phyloP scores from a whole-genome alignment of 495 filamentous ascomycete species.

The Penicillium samsonianum region DNA sequence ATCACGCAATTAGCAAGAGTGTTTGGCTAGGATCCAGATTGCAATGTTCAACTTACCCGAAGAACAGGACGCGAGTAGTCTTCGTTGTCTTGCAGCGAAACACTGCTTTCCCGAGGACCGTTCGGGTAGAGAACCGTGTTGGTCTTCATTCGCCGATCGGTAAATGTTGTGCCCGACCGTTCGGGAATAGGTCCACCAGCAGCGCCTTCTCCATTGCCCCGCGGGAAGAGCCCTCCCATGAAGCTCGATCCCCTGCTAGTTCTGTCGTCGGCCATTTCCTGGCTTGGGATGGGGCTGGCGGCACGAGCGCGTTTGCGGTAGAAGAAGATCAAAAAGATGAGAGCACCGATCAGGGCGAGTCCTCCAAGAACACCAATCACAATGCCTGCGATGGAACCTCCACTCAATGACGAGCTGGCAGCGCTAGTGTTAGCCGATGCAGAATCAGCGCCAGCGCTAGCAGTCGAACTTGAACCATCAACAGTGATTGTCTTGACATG shows the following conservation, averaged over 20 bases:
- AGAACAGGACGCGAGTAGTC: conserved; percentile 60
- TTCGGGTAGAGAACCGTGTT: conserved; percentile 47
- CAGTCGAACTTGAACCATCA: conserved; percentile 40
- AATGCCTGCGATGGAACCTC: conserved; percentile 48
- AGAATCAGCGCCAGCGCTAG: conserved; percentile 10
- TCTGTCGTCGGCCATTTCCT: conserved; percentile 39
- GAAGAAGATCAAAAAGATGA: conserved; percentile 46
- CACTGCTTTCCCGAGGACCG: conserved; percentile 50
- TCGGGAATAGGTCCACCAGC: conserved; percentile 30
- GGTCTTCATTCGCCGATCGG: conserved; percentile 48
- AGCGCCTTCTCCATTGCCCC: conserved; percentile 41
- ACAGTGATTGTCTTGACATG: conserved; percentile 55
- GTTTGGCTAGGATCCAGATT: background rate
- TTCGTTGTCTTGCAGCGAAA: conserved; percentile 56
- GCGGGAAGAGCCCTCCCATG: conserved; percentile 41
- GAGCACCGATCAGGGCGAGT: conserved; percentile 38
- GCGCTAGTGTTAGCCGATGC: conserved; percentile 13
- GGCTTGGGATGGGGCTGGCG: conserved; percentile 37
- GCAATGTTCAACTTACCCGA: conserved; percentile 41
- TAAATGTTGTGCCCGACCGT: conserved; percentile 36
- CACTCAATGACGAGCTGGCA: conserved; percentile 28
- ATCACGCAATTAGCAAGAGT: conserved; percentile 24
- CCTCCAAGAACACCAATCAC: conserved; percentile 53
- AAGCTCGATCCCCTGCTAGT: conserved; percentile 51
- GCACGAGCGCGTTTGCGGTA: conserved; percentile 41